Base-by-base conservation (phyloP, 768 basidiomycete species). In the Boletus vinaceobasis region DNA sequence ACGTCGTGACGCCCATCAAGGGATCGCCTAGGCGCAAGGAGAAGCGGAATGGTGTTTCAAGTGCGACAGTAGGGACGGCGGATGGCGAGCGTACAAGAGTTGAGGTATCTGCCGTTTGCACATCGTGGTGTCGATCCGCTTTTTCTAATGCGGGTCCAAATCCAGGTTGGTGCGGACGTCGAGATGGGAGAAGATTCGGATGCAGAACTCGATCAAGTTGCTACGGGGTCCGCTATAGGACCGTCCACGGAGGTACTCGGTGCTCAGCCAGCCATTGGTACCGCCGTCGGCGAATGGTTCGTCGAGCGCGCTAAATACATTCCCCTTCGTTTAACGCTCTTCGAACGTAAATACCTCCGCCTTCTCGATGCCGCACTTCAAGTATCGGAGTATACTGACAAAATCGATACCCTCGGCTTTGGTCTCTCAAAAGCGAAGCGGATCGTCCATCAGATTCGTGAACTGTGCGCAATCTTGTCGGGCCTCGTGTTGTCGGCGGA, bases 321-420 rank as follows among this genome's bases (percentile, higher is more conserved):
- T 50, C 91, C 91, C 0, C 70, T 93, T 29, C 89, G 91, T 23
- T 75, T 93, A 29, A 86, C 85, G 2, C 73, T 89, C 40, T 64
- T 65, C 42, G 91, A 93, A 69, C 88, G 91, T 59, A 93, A 93
- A 70, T 89, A 78, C 68, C 85, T 93, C 52, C 87, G 91, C 27
- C 80, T 93, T 5, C 77, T 93, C 45, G 91, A 93, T 55, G 91
- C 90, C 9, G 91, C 91, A 3, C 79, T 93, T 38, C 81, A 82
- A 46, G 90, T 91, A 36, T 90, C 87, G 15, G 91, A 93, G 67
- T 93, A 93, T 66, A 93, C 91, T 40, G 91, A 93, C 76, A 91
- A 90, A 67, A 89, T 93, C 32, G 91, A 93, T 72, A 90, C 86
- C 46, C 71, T 92, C 38, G 83, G 86, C 2, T 92, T 84, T 56